A percentile compares a stretch with the other conserved stretches of the same genome.
Conservation (phyloP, 148 eudicot genomes). For the Silene latifolia region DNA sequence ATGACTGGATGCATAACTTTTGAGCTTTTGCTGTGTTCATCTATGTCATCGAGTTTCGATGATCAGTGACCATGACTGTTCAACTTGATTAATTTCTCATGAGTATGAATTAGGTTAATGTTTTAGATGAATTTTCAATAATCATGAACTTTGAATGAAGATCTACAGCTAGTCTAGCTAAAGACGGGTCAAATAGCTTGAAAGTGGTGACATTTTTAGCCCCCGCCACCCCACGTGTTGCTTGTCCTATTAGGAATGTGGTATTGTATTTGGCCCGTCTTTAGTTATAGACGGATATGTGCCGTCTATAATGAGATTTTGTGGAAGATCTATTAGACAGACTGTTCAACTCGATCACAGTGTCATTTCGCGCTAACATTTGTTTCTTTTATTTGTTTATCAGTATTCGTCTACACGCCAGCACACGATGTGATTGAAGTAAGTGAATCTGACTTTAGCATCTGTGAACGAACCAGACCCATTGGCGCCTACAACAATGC, state of each 20-base stretch:
- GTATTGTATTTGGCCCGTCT: too few relatives aligned
- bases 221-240: too few relatives aligned
- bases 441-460: conserved; percentile 1
- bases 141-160: not conserved
- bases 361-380: not conserved
- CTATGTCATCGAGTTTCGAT: not conserved
- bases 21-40: not conserved
- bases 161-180: too few relatives aligned
- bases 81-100: not conserved
- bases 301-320: too few relatives aligned
- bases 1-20: not conserved
- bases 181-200: too few relatives aligned
- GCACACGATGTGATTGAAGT: conserved; percentile 25
- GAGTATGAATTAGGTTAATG: not conserved
- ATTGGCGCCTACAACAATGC: conserved; percentile 12
- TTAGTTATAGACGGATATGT: too few relatives aligned
- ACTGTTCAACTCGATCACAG: too few relatives aligned
- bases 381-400: not conserved
- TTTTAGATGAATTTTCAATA: not conserved
- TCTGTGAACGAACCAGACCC: conserved; percentile 17
- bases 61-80: conserved; percentile 1
- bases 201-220: too few relatives aligned
- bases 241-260: too few relatives aligned
- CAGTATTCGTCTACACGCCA: conserved; percentile 27
- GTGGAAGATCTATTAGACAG: too few relatives aligned